phyloP scores from a whole-genome alignment of 129 eudicot genomes.

The Arctium minus region DNA sequence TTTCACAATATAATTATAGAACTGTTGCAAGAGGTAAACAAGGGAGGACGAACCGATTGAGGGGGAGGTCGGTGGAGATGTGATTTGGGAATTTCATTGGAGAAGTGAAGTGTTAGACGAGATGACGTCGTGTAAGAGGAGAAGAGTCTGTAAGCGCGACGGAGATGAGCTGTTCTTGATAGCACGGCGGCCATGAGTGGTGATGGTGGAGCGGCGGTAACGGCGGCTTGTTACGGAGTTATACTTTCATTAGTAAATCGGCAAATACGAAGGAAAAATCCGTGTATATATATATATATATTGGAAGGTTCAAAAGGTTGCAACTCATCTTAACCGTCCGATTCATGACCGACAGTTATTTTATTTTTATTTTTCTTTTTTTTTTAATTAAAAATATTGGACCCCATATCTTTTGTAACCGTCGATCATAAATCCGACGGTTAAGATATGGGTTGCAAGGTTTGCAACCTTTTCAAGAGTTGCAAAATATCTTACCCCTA shows the following conservation, averaged over 20 bases:
- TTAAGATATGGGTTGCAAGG: too few relatives aligned
- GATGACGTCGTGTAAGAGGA: conserved; percentile 24
- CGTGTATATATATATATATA: too few relatives aligned
- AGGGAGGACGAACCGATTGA: conserved; percentile 30
- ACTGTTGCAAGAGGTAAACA: not conserved
- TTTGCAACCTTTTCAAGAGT: too few relatives aligned
- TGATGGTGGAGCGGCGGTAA: not conserved
- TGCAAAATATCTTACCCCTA: too few relatives aligned
- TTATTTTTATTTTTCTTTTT: too few relatives aligned
- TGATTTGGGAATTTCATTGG: conserved; percentile 20
- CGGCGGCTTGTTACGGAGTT: not conserved
- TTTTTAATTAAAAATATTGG: too few relatives aligned
- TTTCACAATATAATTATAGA: not conserved
- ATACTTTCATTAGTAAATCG: not conserved
- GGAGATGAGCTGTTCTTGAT: conserved; percentile 36
- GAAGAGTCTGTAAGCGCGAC: conserved; percentile 32
- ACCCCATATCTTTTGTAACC: too few relatives aligned
- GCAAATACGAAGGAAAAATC: not conserved
- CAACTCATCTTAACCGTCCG: too few relatives aligned
- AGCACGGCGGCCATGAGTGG: conserved; percentile 28
- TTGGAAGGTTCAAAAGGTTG: too few relatives aligned
- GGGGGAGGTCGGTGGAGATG: conserved; percentile 21
- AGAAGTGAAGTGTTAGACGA: conserved; percentile 23
- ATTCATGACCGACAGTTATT: too few relatives aligned
- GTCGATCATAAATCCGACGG: too few relatives aligned